Conservation (phyloP, 108 stramenopile genomes). For the Poteriospumella lacustris region DNA sequence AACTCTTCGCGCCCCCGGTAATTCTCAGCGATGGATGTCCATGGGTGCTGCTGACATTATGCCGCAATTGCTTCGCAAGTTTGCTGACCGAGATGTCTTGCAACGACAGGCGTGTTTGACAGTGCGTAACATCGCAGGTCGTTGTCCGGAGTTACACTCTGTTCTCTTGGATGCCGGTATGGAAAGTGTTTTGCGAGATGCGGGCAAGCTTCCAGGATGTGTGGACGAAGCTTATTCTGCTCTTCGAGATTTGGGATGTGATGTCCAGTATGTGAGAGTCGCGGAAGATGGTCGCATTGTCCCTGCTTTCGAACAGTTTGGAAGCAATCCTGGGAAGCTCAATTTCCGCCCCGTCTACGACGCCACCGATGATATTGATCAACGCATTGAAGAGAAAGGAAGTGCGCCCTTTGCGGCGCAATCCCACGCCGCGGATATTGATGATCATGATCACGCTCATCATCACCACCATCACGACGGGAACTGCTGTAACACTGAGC, state of each 20-base stretch:
- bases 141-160: constrained; percentile 27
- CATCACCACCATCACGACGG: not conserved
- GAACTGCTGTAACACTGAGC: not conserved
- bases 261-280: constrained; percentile 26
- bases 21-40: constrained; percentile 27
- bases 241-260: constrained; percentile 28
- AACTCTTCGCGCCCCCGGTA: constrained; percentile 36
- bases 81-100: constrained; percentile 2
- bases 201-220: constrained; percentile 10
- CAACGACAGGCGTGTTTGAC: constrained; percentile 43
- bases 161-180: constrained; percentile 37
- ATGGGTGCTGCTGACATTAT: constrained; percentile 33
- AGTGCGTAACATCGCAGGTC: constrained; percentile 46
- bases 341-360: constrained; percentile 25
- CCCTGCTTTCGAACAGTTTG: constrained; percentile 14
- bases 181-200: constrained; percentile 17
- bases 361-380: not conserved
- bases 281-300: not conserved
- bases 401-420: constrained; percentile 24
- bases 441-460: constrained; percentile 8
- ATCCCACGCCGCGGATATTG: not conserved
- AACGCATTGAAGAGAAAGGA: not conserved
- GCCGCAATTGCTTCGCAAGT: constrained; percentile 30
- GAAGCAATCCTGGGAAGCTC: not conserved
- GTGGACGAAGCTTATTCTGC: constrained; percentile 34